phyloP scores from a whole-genome alignment of 495 filamentous ascomycete genomes.

The Penicillium manginii region DNA sequence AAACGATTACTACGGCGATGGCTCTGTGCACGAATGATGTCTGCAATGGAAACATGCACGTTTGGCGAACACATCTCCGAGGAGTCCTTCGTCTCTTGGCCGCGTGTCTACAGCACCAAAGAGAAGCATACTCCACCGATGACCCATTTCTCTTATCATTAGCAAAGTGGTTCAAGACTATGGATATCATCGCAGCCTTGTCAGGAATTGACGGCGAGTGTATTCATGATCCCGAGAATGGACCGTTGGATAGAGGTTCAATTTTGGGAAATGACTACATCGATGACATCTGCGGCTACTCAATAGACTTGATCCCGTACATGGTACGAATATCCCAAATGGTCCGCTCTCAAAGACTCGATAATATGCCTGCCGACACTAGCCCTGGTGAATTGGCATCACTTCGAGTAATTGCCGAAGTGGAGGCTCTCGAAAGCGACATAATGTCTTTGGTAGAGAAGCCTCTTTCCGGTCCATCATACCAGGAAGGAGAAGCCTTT shows the following conservation, averaged over 20 bases:
- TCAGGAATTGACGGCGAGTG: conserved; percentile 19
- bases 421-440: conserved; percentile 18
- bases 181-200: conserved; percentile 33
- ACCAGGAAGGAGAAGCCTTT: conserved; percentile 5
- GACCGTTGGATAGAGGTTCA: conserved; percentile 9
- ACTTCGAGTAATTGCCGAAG: conserved; percentile 4
- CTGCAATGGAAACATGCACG: conserved; percentile 38
- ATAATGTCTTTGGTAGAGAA: conserved; percentile 20
- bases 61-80: conserved; percentile 33
- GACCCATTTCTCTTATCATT: conserved; percentile 28
- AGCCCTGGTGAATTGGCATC: not conserved
- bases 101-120: conserved; percentile 22
- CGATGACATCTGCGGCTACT: conserved; percentile 41
- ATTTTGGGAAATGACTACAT: conserved; percentile 7
- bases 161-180: conserved; percentile 37
- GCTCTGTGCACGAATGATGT: conserved; percentile 42
- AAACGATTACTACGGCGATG: conserved; percentile 37
- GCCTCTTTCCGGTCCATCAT: conserved; percentile 5
- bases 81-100: conserved; percentile 31
- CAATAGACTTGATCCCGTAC: conserved; percentile 30
- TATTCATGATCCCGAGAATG: conserved; percentile 7
- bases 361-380: not conserved
- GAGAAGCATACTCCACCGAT: not conserved
- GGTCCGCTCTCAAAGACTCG: conserved; percentile 2
- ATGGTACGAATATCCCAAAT: conserved; percentile 26